Evolutionary conservation across 768 basidiomycete genomes (phyloP).

Genomic region (Auricularia cornea): DNA sequence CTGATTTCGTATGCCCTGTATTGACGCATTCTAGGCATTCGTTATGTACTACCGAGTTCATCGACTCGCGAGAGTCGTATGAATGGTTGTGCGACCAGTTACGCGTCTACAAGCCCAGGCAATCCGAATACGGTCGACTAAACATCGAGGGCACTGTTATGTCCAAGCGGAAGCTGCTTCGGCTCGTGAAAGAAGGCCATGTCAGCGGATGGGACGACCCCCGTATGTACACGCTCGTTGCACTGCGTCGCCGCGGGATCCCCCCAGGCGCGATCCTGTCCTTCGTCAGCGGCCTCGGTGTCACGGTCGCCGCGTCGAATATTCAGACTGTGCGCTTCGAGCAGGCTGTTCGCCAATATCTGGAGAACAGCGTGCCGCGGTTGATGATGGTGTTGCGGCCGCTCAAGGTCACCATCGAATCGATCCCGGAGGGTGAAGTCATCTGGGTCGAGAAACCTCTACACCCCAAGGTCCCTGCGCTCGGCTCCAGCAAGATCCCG

Average conservation of each 20-base stretch:
- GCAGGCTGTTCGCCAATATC: conserved; percentile 76
- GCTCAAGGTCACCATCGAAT: conserved; percentile 85
- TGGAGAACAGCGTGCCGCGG: conserved; percentile 81
- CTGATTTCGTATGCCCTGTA: neutral
- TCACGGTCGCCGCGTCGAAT: conserved; percentile 74
- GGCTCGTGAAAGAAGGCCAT: conserved; percentile 75
- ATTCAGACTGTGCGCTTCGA: conserved; percentile 89
- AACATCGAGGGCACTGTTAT: conserved; percentile 91
- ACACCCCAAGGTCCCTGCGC: conserved; percentile 86
- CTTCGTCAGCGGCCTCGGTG: conserved; percentile 91
- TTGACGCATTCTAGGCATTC: conserved; percentile 63
- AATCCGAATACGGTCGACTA: conserved; percentile 93
- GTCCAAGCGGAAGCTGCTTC: conserved; percentile 91
- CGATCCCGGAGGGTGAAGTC: conserved; percentile 78
- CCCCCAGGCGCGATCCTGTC: conserved; percentile 94
- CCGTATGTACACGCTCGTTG: conserved; percentile 92
- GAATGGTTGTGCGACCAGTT: conserved; percentile 98
- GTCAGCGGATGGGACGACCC: conserved; percentile 97
- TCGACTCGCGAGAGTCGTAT: conserved; percentile 91
- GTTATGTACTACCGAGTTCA: conserved; percentile 92
- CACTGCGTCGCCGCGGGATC: conserved; percentile 87
- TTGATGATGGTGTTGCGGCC: conserved; percentile 88
- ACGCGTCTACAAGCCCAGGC: conserved; percentile 94
- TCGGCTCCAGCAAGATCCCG: conserved; percentile 73
- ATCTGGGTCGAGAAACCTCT: conserved; percentile 82